Evolutionary conservation across 495 filamentous ascomycete species (phyloP), one percentile per base, ranked within the genome.

Genomic region (Daldinia loculata): DNA sequence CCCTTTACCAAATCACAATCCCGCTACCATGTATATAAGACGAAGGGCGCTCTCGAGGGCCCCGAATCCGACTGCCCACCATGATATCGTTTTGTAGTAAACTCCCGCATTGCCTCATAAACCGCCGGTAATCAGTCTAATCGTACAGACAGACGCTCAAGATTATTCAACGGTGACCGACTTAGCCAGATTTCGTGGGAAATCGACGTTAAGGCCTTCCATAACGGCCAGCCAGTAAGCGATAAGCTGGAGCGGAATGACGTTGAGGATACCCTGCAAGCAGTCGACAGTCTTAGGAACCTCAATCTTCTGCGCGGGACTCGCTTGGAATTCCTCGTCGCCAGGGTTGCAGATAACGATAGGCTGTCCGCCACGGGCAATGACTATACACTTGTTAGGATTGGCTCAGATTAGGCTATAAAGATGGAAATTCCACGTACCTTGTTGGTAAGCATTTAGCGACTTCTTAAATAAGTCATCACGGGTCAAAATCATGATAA

Each of bases 401-500:
- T 9, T 50, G 43, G 26, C 22, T 32, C 27, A 70, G 36, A 27
- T 14, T 48, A 15, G 7, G 15, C 56, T 43, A 26, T 24, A 6
- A 53, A 24, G 11, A 22, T 14, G 17, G 27, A 57, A 17, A 24
- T 22, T 55, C 61, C 50, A 82, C 87, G 77, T 84, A 94, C 92
- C 91, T 86, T 99, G 95, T 83, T 99, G 95, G 78, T 98, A 99
- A 74, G 95, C 95, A 79, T 99, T 99, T 67, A 99, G 84, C 11
- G 95, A 98, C 83, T 99, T 99, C 79, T 89, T 89, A 83, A 98
- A 99, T 76, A 99, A 89, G 66, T 93, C 87, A 80, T 99, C 95
- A 57, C 96, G 90, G 26, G 95, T 99, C 36, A 99, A 84, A 73
- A 99, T 98, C 95, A 99, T 99, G 84, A 99, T 97, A 80, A 99